Percentiles rank a stretch among this genome's conserved stretches.
Conservation (phyloP, 2,329 filamentous ascomycete species). For the Ophiobolus disseminans region DNA sequence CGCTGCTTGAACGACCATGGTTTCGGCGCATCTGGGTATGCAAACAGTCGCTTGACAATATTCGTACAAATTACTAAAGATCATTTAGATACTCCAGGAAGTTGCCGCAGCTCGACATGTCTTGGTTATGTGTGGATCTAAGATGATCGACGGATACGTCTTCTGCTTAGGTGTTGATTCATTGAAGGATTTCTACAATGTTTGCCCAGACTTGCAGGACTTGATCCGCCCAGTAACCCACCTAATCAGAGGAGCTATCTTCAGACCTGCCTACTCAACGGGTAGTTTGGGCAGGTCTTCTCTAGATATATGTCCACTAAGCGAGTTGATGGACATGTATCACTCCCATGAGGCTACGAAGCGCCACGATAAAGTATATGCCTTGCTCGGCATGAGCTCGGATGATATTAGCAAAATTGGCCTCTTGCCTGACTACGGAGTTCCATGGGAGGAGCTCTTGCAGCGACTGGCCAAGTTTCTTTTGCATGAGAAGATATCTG, state of each 20-base stretch:
- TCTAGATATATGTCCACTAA: slow-evolving; percentile 16
- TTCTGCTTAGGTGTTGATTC: slow-evolving; percentile 20
- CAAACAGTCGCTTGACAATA: background rate
- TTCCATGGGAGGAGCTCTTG: slow-evolving; percentile 9
- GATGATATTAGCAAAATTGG: background rate
- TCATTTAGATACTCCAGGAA: slow-evolving; percentile 23
- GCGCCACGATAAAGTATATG: slow-evolving; percentile 23
- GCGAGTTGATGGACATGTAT: slow-evolving; percentile 16
- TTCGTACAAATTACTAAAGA: slow-evolving; percentile 7
- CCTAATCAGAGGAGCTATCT: slow-evolving; percentile 20
- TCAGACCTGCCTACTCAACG: slow-evolving; percentile 1
- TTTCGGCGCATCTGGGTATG: slow-evolving; percentile 29
- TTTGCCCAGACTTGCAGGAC: slow-evolving; percentile 11
- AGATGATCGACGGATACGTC: slow-evolving; percentile 19
- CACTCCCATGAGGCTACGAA: too few relatives aligned
- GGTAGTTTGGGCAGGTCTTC: slow-evolving; percentile 4
- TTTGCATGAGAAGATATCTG: slow-evolving; percentile 1
- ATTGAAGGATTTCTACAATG: background rate
- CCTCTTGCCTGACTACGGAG: slow-evolving; percentile 7
- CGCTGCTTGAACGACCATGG: slow-evolving; percentile 22
- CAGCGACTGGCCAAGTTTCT: slow-evolving; percentile 4
- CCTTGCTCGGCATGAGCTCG: slow-evolving; percentile 15
- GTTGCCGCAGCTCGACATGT: slow-evolving; percentile 24
- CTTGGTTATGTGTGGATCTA: slow-evolving; percentile 18
- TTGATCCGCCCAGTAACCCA: slow-evolving; percentile 15